A percentile compares a stretch with the other conserved stretches of the same genome.
phyloP scores from a whole-genome alignment of 2,329 filamentous ascomycete genomes.

The Trichoderma sp. region DNA sequence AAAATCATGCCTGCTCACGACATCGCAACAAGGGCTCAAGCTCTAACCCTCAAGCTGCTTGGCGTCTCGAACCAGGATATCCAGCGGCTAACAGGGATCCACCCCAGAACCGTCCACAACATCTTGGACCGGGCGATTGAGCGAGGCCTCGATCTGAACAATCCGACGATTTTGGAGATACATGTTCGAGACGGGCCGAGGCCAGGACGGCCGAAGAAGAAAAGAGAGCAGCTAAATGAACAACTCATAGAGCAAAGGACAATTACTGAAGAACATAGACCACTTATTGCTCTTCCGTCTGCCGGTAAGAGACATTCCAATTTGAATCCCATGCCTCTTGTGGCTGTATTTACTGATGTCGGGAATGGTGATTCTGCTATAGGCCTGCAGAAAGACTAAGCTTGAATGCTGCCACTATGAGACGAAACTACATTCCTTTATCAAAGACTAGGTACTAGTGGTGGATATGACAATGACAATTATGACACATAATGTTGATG shows the following conservation, averaged over 20 bases:
- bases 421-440: neutral
- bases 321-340: neutral
- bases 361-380: neutral
- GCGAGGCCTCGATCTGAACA: neutral
- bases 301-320: neutral
- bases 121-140: constrained; percentile 1
- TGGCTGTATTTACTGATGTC: neutral
- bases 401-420: neutral
- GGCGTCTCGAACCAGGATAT: constrained; percentile 7
- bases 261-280: neutral
- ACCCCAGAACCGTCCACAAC: neutral
- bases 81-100: neutral
- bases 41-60: constrained; percentile 5
- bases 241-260: neutral
- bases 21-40: neutral
- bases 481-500: neutral
- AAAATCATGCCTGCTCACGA: neutral
- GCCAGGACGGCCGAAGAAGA: neutral
- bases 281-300: neutral
- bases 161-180: neutral
- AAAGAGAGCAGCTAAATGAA: neutral
- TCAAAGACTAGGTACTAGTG: too few relatives aligned
- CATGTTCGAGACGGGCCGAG: neutral
- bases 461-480: neutral
- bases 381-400: neutral